Conservation (phyloP, 345 rosid genomes). For the Eucalyptus lansdowneana region DNA sequence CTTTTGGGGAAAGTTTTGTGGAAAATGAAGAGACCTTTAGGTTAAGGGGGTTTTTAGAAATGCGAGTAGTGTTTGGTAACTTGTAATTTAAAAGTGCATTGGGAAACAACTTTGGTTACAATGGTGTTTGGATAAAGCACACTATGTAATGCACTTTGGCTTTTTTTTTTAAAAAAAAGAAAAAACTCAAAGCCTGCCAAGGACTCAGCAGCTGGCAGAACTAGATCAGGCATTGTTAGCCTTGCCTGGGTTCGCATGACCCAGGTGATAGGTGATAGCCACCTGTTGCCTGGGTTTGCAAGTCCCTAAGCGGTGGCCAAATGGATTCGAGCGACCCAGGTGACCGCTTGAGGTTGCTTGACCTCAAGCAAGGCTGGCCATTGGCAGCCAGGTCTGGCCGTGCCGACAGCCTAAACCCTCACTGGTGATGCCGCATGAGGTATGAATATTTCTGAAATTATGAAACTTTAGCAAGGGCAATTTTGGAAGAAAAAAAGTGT, state of each 20-base stretch:
- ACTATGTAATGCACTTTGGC: not conserved
- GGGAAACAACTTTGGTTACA: not conserved
- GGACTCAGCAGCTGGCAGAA: not conserved
- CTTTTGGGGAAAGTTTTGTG: not conserved
- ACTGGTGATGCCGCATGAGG: not conserved
- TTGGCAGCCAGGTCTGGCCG: not conserved
- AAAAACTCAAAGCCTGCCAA: too few species aligned
- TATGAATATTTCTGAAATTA: not conserved
- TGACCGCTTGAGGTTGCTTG: not conserved
- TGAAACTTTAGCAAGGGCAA: not conserved
- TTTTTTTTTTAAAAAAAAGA: too few species aligned
- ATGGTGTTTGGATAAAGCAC: not conserved
- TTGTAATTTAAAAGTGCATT: not conserved
- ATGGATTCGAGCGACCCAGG: too few species aligned
- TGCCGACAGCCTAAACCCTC: not conserved
- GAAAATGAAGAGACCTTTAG: not conserved
- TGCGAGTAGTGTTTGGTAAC: not conserved
- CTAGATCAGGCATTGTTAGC: not conserved
- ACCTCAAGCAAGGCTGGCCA: not conserved
- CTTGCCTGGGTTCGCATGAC: too few species aligned
- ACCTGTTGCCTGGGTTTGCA: too few species aligned
- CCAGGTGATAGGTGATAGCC: too few species aligned
- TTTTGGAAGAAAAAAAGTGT: not conserved
- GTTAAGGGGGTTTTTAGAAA: not conserved
- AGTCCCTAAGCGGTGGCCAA: too few species aligned